A percentile compares a stretch with the other conserved stretches of the same genome.
These are phyloP conservation scores for Rhodofomes roseus DNA, from an alignment of 1,284 basidiomycete species.

Conservation along the genomic window DNA sequence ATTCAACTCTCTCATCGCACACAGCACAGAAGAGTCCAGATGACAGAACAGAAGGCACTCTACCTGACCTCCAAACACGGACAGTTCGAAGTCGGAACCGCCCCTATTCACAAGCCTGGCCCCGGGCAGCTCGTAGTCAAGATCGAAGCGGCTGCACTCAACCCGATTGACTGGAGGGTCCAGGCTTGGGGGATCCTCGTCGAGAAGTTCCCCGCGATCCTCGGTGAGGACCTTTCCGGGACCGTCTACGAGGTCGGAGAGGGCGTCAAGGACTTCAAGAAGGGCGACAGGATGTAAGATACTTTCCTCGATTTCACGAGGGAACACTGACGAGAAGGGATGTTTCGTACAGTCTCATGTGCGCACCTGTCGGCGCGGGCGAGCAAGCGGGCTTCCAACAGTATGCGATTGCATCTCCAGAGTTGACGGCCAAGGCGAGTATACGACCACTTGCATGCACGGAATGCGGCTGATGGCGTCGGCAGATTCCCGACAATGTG, in stretches of 20 bases:
- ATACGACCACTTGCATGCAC: no score
- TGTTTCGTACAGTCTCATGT: neutral
- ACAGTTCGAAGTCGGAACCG: neutral
- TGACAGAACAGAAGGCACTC: neutral
- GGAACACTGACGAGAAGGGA: neutral
- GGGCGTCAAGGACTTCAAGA: slow-evolving; percentile 10
- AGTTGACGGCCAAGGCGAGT: slow-evolving; percentile 7
- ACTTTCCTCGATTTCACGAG: neutral
- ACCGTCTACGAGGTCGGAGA: slow-evolving; percentile 16
- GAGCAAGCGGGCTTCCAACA: slow-evolving; percentile 1
- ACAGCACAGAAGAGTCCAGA: neutral
- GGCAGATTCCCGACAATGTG: slow-evolving; percentile 17
- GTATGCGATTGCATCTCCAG: slow-evolving; percentile 2
- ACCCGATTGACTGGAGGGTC: slow-evolving; percentile 45
- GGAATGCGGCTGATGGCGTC: neutral
- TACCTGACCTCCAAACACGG: neutral
- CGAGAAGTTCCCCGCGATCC: slow-evolving; percentile 20
- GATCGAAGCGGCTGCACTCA: slow-evolving; percentile 38
- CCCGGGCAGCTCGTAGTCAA: slow-evolving; percentile 42
- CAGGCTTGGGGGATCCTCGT: slow-evolving; percentile 23
- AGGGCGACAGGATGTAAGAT: slow-evolving; percentile 14
- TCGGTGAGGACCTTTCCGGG: slow-evolving; percentile 13
- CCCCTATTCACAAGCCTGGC: slow-evolving; percentile 28
- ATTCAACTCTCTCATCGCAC: neutral
- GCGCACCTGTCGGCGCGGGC: neutral